A percentile compares a stretch with the other conserved stretches of the same genome.
phyloP scores from a whole-genome alignment of 176 grass and related monocot genomes.

The Typha latifolia region DNA sequence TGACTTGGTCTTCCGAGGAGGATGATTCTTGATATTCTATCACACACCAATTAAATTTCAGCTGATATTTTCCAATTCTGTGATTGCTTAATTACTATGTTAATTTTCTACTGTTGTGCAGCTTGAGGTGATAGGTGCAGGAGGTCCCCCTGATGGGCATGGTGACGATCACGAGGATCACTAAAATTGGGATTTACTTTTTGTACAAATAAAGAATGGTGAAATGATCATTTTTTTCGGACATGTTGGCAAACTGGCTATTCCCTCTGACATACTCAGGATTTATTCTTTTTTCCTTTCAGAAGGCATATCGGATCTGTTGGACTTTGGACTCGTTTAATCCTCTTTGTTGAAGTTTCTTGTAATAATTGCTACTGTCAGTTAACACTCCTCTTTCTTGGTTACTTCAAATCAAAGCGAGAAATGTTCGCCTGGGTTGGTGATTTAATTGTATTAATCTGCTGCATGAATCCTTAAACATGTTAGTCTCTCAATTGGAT shows the following conservation, averaged over 20 bases:
- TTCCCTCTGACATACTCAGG: neutral
- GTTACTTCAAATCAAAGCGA: too few species aligned
- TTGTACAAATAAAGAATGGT: constrained; percentile 1
- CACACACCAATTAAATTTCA: neutral
- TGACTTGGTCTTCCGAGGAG: neutral
- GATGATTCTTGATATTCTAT: neutral
- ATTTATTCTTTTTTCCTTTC: neutral
- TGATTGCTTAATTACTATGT: constrained; percentile 7
- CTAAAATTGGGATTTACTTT: constrained; percentile 29
- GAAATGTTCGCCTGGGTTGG: neutral
- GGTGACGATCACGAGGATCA: constrained; percentile 28
- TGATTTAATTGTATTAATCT: neutral
- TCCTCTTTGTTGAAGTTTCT: neutral
- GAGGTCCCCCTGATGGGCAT: constrained; percentile 69
- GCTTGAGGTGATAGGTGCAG: constrained; percentile 88
- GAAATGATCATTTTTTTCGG: neutral
- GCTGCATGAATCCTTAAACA: neutral
- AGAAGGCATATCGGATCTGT: neutral
- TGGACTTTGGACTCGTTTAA: neutral
- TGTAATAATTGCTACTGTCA: too few species aligned
- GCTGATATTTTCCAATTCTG: constrained; percentile 1
- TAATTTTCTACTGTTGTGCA: constrained; percentile 27
- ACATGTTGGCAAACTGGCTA: neutral
- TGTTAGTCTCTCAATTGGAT: neutral
- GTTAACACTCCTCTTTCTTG: too few species aligned